Evolutionary conservation across 129 eudicot species (phyloP), one percentile per base, ranked within the genome.

Genomic region (Flaveria sonorensis): DNA sequence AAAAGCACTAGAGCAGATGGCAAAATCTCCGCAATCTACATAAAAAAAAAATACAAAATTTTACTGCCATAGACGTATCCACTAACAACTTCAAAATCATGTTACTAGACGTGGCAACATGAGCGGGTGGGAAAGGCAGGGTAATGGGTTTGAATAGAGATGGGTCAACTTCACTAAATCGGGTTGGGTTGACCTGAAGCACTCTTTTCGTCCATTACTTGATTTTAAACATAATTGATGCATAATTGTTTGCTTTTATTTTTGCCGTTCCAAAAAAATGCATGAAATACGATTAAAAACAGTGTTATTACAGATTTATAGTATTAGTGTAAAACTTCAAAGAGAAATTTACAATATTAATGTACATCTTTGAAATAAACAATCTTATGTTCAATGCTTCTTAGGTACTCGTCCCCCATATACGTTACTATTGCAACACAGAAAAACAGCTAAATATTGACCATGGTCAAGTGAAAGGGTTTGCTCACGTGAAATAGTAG

Each of bases 1-100:
- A 88, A 91, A 73, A 93, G 94, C 67, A 93, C 97, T 59, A 93
- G 81, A 1, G 92, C 89, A 14, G 98, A 89, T 16, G 98, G 98
- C 39, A 93, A 45, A 46, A 93, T 89, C 79, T 93, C 98, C 42
- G 87, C 97, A 45, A 87, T 60, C 98, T 90, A 80, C 72, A 57
- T 36, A 1, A 45, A 45, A 11, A 9, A 2, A 45, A 10, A 45
- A 45, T 45, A 45, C 13, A 45, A 9, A 2, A 11, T 45, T 0
- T 45, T 45, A 11, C 2, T 45, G 50, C 50, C 10, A 45, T 3
- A 45, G 1, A 45, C 11, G 10, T 30, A 30, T 4, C 7, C 40
- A 36, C 7, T 61, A 21, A 61, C 6, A 13, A 10, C 8, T 8
- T 18, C 32, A 10, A 10, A 61, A 10, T 61, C 21, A 1, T 63